Evolutionary conservation across 768 basidiomycete genomes (phyloP).

Genomic region (Leccinellum rugosiceps): DNA sequence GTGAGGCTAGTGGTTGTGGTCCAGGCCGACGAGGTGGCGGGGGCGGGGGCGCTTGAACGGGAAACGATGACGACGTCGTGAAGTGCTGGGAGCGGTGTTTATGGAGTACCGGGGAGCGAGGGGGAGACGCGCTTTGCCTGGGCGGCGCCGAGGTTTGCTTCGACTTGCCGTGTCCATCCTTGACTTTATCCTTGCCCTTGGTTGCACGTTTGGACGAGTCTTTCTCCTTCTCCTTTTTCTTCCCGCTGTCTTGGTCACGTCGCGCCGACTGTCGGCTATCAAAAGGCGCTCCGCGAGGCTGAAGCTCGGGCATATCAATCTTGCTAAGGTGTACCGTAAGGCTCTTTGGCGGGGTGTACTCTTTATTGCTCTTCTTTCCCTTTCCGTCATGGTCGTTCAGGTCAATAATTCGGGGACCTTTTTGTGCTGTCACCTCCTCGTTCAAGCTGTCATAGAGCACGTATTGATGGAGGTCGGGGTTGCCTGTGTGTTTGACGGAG

Average conservation of each 20-base stretch:
- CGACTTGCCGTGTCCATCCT: slow-evolving; percentile 1
- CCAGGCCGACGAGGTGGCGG: background rate
- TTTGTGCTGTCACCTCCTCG: slow-evolving; percentile 31
- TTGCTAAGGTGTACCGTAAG: slow-evolving; percentile 79
- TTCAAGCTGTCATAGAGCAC: slow-evolving; percentile 58
- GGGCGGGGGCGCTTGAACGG: slow-evolving; percentile 30
- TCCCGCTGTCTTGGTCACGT: slow-evolving; percentile 2
- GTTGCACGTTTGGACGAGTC: slow-evolving; percentile 14
- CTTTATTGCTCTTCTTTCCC: slow-evolving; percentile 32
- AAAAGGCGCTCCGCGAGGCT: slow-evolving; percentile 6
- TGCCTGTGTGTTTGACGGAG: slow-evolving; percentile 38
- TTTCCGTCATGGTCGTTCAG: slow-evolving; percentile 48
- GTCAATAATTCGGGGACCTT: slow-evolving; percentile 66
- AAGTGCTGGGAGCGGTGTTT: slow-evolving; percentile 21
- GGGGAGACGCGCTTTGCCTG: slow-evolving; percentile 4
- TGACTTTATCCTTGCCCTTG: slow-evolving; percentile 31
- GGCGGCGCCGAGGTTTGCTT: background rate
- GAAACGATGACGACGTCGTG: slow-evolving; percentile 20
- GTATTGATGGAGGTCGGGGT: slow-evolving; percentile 70
- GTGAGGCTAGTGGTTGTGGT: background rate
- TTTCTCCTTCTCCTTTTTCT: slow-evolving; percentile 10
- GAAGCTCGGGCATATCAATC: slow-evolving; percentile 82
- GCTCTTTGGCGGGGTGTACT: slow-evolving; percentile 64
- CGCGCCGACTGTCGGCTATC: background rate
- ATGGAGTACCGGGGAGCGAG: slow-evolving; percentile 9